Evolutionary conservation across 352 stramenopile species (phyloP), one percentile per base, ranked within the genome.

Genomic region (Pythium sukuiense): DNA sequence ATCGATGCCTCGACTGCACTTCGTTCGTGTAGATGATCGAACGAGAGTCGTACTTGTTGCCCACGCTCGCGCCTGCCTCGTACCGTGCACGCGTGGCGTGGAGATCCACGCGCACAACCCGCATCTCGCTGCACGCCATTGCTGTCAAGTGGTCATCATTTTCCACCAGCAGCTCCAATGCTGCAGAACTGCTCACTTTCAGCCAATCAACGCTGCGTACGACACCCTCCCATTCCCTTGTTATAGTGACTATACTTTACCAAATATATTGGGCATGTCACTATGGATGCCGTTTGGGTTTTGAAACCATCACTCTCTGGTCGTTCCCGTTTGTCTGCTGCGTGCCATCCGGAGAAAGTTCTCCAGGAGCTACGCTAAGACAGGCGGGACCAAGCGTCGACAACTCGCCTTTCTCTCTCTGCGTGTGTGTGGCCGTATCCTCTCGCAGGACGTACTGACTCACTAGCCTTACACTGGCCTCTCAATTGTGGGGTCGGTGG

Each of bases 1-100:
- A 70, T 26, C 57, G 67, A 67, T 73, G 67, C 20, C 37, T 50
- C 5, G 67, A 64, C 48, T 46, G 43, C 8, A 64, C 1, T 0
- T 49, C 37, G 9, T 59, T 56, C 29, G 67, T 73, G 45, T 70
- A 73, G 1, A 73, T 52, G 18, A 67, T 67, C 20, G 13, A 13
- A 0, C 61, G 49, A 2, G 58, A 59, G 37, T 73, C 67, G 14
- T 68, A 48, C n/a, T 59, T 54, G 6, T 29, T 37, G 12, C 61
- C 56, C 26, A 29, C 20, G 33, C 61, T 69, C 24, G 41, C 67
- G 24, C 46, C 43, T 7, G 55, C 61, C 20, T 69, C 61, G n/a
- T 58, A 57, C 6, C 41, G 61, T 20, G 60, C 33, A 8, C 27
- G 49, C 20, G 67, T 67, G 4, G 26, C 52, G 16, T 32, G 35